phyloP scores from a whole-genome alignment of 352 stramenopile species.

The Pythium guiyangense region DNA sequence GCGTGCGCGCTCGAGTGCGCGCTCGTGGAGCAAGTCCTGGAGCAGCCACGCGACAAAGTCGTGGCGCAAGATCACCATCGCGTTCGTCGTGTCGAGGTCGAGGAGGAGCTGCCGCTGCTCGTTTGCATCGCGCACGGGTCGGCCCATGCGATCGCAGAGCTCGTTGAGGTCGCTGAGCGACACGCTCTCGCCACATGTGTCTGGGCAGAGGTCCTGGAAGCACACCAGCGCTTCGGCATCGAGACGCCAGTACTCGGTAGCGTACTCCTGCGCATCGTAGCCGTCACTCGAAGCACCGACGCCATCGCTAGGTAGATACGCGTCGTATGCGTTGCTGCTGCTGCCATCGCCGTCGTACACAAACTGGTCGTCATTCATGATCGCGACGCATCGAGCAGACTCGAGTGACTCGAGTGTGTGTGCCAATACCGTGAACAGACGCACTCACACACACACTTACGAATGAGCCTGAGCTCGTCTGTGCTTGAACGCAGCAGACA shows the following conservation, averaged over 20 bases:
- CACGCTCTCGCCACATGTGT: slow-evolving; percentile 25
- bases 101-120: slow-evolving; percentile 42
- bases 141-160: slow-evolving; percentile 35
- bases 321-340: no score
- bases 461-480: no score
- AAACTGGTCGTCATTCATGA: no score
- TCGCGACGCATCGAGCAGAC: no score
- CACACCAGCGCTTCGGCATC: slow-evolving; percentile 35
- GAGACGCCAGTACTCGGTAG: slow-evolving; percentile 41
- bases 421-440: no score
- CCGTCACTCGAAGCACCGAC: no score
- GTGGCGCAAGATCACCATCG: slow-evolving; percentile 46
- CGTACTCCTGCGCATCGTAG: slow-evolving; percentile 13
- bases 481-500: no score
- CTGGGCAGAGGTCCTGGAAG: slow-evolving; percentile 33
- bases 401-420: no score
- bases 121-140: slow-evolving; percentile 33
- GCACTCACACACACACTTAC: no score
- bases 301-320: no score
- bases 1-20: slow-evolving; percentile 11
- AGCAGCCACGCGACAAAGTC: slow-evolving; percentile 58
- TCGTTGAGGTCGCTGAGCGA: slow-evolving; percentile 40
- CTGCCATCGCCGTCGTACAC: no score
- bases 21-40: slow-evolving; percentile 25
- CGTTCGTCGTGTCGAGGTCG: slow-evolving; percentile 53